Percentiles rank a stretch among this genome's conserved stretches.
These are phyloP conservation scores for Neurospora africana DNA, from an alignment of 495 filamentous ascomycete genomes.

Conservation along the genomic window DNA sequence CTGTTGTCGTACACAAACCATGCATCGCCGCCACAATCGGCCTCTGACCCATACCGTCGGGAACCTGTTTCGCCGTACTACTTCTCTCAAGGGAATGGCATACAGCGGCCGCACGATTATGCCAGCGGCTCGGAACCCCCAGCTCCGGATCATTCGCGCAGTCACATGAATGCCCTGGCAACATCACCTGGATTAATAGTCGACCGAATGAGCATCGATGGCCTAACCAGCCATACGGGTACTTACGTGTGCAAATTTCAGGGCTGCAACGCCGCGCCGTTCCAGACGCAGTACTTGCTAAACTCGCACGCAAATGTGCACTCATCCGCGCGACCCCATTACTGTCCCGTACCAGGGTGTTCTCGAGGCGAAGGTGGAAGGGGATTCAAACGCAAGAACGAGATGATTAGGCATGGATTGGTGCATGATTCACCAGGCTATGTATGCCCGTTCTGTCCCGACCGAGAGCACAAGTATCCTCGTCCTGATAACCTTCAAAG, in stretches of 20 bases:
- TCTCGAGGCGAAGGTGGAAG: slow-evolving; percentile 72
- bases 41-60: slow-evolving; percentile 15
- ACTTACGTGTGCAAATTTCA: slow-evolving; percentile 17
- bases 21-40: slow-evolving; percentile 27
- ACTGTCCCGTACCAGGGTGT: slow-evolving; percentile 75
- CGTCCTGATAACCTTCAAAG: slow-evolving; percentile 95
- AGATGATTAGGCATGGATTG: slow-evolving; percentile 96
- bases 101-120: slow-evolving; percentile 12
- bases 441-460: slow-evolving; percentile 92
- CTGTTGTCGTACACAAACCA: slow-evolving; percentile 15
- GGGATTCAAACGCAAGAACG: slow-evolving; percentile 97
- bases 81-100: slow-evolving; percentile 9
- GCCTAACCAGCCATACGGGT: slow-evolving; percentile 28
- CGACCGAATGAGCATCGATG: slow-evolving; percentile 44
- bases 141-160: slow-evolving; percentile 20
- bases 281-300: slow-evolving; percentile 71
- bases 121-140: slow-evolving; percentile 19
- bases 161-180: not conserved
- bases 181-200: slow-evolving; percentile 29
- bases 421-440: slow-evolving; percentile 95
- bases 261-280: slow-evolving; percentile 73
- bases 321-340: slow-evolving; percentile 81
- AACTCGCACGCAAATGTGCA: slow-evolving; percentile 99
- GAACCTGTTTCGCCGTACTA: slow-evolving; percentile 15
- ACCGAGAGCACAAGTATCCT: slow-evolving; percentile 93